Conservation (phyloP, 2,329 filamentous ascomycete genomes). For the Cladosporium oxysporum region DNA sequence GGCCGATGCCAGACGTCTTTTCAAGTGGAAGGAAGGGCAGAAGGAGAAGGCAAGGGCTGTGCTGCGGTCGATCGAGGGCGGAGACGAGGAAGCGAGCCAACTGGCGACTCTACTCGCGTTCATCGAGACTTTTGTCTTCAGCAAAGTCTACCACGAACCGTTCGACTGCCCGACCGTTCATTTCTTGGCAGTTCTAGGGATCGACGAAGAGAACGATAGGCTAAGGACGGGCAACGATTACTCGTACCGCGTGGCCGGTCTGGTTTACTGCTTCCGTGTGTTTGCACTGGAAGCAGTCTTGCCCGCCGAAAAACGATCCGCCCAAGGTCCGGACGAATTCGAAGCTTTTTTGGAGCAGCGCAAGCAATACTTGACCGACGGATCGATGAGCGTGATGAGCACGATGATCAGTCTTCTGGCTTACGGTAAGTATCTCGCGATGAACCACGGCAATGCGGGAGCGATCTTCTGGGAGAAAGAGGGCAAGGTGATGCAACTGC, state of each 20-base stretch:
- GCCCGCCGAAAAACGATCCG: neutral
- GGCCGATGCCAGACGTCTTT: no score
- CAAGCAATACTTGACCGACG: neutral
- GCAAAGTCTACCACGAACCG: neutral
- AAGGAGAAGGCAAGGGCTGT: no score
- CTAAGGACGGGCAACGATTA: neutral
- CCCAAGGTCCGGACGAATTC: neutral
- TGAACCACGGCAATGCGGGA: neutral
- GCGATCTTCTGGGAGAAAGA: neutral
- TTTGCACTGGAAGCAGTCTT: neutral
- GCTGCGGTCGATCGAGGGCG: no score
- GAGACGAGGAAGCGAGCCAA: no score
- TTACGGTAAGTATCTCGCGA: conserved; percentile 1
- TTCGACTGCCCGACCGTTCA: neutral
- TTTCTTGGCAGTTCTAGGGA: neutral
- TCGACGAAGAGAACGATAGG: neutral
- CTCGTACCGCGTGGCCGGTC: neutral
- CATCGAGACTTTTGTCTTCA: neutral
- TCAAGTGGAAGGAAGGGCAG: no score
- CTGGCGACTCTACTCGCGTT: neutral
- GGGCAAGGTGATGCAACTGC: neutral
- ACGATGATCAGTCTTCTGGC: neutral
- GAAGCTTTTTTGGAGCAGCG: neutral
- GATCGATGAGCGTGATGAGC: neutral
- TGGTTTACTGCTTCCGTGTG: neutral